phyloP scores from a whole-genome alignment of 2,329 filamentous ascomycete species.

The Cordyceps javanica region DNA sequence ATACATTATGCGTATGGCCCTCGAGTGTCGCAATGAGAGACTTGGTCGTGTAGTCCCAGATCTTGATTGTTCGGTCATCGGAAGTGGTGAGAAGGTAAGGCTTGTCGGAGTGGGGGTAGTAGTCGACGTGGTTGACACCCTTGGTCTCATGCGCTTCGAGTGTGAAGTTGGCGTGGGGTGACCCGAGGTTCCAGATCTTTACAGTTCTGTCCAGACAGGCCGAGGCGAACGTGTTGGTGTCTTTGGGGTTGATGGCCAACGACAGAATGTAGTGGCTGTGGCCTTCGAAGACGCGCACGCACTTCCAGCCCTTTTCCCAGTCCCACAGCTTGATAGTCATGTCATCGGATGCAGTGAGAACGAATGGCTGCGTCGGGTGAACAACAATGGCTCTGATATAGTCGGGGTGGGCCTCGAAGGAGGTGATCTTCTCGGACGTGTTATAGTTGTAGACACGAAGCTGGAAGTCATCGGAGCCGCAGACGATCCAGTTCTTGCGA shows the following conservation, averaged over 20 bases:
- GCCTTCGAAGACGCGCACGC: slow-evolving; percentile 92
- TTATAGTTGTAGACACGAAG: slow-evolving; percentile 97
- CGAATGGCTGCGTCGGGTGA: slow-evolving; percentile 91
- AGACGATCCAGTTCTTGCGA: slow-evolving; percentile 98
- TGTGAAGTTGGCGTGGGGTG: slow-evolving; percentile 90
- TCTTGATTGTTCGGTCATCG: slow-evolving; percentile 92
- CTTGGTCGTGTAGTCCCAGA: slow-evolving; percentile 99
- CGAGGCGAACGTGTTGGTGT: slow-evolving; percentile 85
- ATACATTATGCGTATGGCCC: slow-evolving; percentile 96
- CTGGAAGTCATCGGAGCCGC: slow-evolving; percentile 88
- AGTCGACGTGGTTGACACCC: slow-evolving; percentile 97
- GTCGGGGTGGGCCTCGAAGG: slow-evolving; percentile 95
- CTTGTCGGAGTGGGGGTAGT: slow-evolving; percentile 67
- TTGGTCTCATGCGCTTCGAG: slow-evolving; percentile 96
- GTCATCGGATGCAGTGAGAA: slow-evolving; percentile 93
- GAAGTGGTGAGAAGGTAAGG: slow-evolving; percentile 92
- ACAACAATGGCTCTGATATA: slow-evolving; percentile 97
- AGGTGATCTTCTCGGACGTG: slow-evolving; percentile 95
- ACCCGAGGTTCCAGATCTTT: slow-evolving; percentile 96
- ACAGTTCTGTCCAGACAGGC: slow-evolving; percentile 95
- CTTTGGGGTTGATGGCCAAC: slow-evolving; percentile 93
- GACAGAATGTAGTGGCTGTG: slow-evolving; percentile 97
- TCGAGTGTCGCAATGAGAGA: slow-evolving; percentile 93
- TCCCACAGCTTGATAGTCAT: slow-evolving; percentile 99
- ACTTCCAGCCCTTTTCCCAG: slow-evolving; percentile 98